These are phyloP conservation scores for Sherardia arvensis DNA, from an alignment of 257 asterid species.

Conservation along the genomic window DNA sequence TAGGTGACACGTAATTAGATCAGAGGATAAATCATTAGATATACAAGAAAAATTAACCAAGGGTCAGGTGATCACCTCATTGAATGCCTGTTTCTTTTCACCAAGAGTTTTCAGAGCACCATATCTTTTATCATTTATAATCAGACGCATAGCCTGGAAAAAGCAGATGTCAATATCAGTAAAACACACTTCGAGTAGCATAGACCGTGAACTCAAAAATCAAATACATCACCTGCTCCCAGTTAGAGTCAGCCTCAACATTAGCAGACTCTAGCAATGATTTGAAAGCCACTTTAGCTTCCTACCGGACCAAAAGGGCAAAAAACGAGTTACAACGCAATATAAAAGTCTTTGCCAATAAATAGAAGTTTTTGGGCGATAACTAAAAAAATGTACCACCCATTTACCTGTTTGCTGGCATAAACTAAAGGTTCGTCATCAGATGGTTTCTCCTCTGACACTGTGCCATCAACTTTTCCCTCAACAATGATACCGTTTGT, in stretches of 20 bases:
- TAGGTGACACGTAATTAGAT: slow-evolving; percentile 3
- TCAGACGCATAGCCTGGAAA: slow-evolving; percentile 86
- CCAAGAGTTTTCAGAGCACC: slow-evolving; percentile 95
- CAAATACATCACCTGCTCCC: slow-evolving; percentile 80
- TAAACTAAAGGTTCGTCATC: slow-evolving; percentile 62
- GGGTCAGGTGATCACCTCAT: slow-evolving; percentile 49
- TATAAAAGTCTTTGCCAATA: background rate
- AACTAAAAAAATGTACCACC: slow-evolving; percentile 14
- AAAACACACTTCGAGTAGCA: background rate
- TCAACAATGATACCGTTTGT: slow-evolving; percentile 45
- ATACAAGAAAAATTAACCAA: background rate
- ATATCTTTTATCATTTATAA: slow-evolving; percentile 82
- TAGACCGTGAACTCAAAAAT: background rate
- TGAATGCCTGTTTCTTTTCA: slow-evolving; percentile 95
- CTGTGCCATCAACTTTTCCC: slow-evolving; percentile 41
- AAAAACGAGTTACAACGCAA: background rate
- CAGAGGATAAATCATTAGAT: slow-evolving; percentile 4
- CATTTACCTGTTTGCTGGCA: slow-evolving; percentile 81
- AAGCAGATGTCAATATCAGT: slow-evolving; percentile 1
- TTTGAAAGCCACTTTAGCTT: slow-evolving; percentile 93
- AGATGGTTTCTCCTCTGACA: slow-evolving; percentile 50
- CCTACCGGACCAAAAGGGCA: slow-evolving; percentile 33
- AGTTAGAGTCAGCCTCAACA: slow-evolving; percentile 85
- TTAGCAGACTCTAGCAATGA: slow-evolving; percentile 74
- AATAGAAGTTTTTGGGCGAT: background rate